Conservation (phyloP, 164 flowering plant species). For the Umbellularia californica region DNA sequence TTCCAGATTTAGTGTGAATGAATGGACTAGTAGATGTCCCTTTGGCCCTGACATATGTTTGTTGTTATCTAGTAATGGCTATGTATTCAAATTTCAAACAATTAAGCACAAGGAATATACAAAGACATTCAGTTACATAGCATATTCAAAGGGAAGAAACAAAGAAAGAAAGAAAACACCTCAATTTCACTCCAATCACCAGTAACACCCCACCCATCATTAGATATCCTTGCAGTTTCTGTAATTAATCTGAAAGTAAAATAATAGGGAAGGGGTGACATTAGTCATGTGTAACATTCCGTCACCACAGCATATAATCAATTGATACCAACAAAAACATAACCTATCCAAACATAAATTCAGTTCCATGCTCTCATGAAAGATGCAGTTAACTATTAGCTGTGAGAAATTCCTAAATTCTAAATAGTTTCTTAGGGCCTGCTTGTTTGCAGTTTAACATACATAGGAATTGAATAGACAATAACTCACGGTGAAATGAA, state of each 20-base stretch:
- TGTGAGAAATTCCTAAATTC: too few relatives aligned
- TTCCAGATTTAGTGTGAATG: too few relatives aligned
- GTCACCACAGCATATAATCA: not conserved
- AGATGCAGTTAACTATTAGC: not conserved
- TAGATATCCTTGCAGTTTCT: constrained; percentile 62
- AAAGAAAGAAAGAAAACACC: constrained; percentile 30
- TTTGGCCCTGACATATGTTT: too few relatives aligned
- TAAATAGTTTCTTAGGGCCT: too few relatives aligned
- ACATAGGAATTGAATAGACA: too few relatives aligned
- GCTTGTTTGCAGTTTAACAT: too few relatives aligned
- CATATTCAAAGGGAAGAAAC: not conserved
- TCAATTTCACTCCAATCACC: constrained; percentile 73
- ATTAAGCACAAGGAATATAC: not conserved
- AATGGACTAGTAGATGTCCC: too few relatives aligned
- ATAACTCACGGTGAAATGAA: too few relatives aligned
- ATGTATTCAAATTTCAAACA: not conserved
- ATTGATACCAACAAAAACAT: not conserved
- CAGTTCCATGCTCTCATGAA: not conserved
- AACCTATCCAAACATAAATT: not conserved
- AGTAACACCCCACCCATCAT: constrained; percentile 50
- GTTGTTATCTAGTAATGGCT: not conserved
- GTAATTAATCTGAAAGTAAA: constrained; percentile 54
- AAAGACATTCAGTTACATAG: not conserved
- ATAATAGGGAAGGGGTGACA: not conserved
- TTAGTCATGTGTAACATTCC: not conserved